Conservation (phyloP, 2,329 filamentous ascomycete genomes). For the Pestalotiopsis sp. region DNA sequence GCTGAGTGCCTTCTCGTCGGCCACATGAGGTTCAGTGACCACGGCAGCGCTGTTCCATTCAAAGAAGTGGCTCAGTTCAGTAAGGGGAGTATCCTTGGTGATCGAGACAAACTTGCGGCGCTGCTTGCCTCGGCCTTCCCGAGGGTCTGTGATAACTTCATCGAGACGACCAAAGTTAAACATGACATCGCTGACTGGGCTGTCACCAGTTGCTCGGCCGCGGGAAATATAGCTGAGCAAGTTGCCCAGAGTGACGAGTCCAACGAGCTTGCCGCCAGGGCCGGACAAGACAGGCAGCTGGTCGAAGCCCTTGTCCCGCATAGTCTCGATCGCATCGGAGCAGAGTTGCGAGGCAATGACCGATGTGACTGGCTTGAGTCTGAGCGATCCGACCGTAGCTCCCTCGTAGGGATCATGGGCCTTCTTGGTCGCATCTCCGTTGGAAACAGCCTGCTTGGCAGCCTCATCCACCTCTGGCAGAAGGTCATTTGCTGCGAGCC, state of each 20-base stretch:
- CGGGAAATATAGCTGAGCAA: conserved; percentile 87
- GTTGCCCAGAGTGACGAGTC: conserved; percentile 93
- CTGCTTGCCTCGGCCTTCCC: conserved; percentile 43
- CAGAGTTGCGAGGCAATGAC: conserved; percentile 72
- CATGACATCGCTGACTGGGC: conserved; percentile 85
- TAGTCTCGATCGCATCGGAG: conserved; percentile 90
- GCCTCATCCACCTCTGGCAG: conserved; percentile 58
- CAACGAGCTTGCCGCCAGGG: conserved; percentile 73
- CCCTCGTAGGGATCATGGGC: conserved; percentile 69
- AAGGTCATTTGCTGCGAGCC: conserved; percentile 95
- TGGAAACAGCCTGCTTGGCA: conserved; percentile 49
- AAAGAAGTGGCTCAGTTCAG: conserved; percentile 86
- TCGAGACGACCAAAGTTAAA: conserved; percentile 89
- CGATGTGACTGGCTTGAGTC: conserved; percentile 92
- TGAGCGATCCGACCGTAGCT: conserved; percentile 79
- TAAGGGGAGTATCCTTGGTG: conserved; percentile 84
- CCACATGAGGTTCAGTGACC: conserved; percentile 75
- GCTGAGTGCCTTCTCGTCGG: conserved; percentile 50
- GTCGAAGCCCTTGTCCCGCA: conserved; percentile 98
- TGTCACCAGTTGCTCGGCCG: conserved; percentile 74
- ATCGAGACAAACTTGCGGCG: conserved; percentile 88
- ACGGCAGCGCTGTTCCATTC: conserved; percentile 98
- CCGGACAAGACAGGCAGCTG: conserved; percentile 87
- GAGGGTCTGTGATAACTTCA: conserved; percentile 88
- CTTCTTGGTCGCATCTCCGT: conserved; percentile 36